Percentiles rank a stretch among this genome's conserved stretches.
Evolutionary conservation across 2,329 filamentous ascomycete species (phyloP).

Genomic region (Shiraia bambusicola): DNA sequence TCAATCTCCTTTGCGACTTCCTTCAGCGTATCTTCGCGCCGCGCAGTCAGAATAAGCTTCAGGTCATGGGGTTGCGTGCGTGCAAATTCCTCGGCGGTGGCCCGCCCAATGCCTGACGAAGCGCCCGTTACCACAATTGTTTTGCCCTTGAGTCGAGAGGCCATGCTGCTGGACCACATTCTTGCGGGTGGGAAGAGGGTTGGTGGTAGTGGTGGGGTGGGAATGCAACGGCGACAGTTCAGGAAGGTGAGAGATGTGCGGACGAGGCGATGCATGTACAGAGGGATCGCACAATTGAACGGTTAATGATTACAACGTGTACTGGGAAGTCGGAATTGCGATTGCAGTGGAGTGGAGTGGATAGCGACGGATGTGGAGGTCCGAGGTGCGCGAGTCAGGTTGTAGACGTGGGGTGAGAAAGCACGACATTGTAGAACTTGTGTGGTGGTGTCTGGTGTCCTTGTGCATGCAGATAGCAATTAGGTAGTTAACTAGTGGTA

Average conservation of each 20-base stretch:
- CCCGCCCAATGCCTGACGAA: constrained; percentile 84
- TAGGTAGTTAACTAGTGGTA: no score
- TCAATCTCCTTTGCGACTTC: constrained; percentile 75
- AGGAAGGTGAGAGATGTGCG: constrained; percentile 18
- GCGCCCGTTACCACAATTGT: constrained; percentile 90
- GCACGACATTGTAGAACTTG: constrained; percentile 12
- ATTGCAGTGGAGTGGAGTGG: constrained; percentile 6
- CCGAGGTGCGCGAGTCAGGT: constrained; percentile 22
- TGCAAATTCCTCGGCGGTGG: constrained; percentile 88
- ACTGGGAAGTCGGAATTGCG: constrained; percentile 1
- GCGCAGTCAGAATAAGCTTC: constrained; percentile 85
- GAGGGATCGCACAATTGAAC: constrained; percentile 6
- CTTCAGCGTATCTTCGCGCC: constrained; percentile 75
- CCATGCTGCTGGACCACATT: constrained; percentile 72
- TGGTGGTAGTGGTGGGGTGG: constrained; percentile 9
- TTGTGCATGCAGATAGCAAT: neutral
- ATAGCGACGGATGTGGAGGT: constrained; percentile 3
- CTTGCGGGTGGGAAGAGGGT: constrained; percentile 39
- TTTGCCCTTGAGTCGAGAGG: constrained; percentile 87
- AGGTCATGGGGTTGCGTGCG: constrained; percentile 77
- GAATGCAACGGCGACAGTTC: constrained; percentile 15
- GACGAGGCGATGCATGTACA: constrained; percentile 24
- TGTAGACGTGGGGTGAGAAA: constrained; percentile 10
- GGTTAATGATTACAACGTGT: neutral
- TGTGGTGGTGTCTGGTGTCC: no score